Base-by-base conservation (phyloP, 129 eudicot species). In the Centella asiatica region DNA sequence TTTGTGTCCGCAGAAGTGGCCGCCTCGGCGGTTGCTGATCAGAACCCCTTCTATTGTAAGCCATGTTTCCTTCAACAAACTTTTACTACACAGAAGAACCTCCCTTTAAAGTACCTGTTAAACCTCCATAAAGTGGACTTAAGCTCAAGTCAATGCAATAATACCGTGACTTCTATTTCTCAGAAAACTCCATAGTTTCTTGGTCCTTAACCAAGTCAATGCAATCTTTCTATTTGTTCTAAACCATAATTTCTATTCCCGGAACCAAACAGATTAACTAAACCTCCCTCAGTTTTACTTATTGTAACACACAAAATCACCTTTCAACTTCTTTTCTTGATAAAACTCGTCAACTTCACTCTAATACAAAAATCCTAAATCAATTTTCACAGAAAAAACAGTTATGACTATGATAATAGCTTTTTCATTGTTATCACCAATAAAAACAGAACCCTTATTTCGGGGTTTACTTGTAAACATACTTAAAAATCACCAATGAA, bases 1-100 rank as follows among this genome's bases (percentile, higher is more conserved):
- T 82, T 67, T 85, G 95, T 48, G 97, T 85, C 59, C 82, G 75
- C 75, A 77, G 72, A 55, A 82, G 51, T 26, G 62, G 62, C 74
- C 77, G 76, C 67, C 83, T 73, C 34, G 77, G 85, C 14, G 75
- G 83, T 71, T 70, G 89, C 72, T 64, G 67, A 23, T 81, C 89
- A 20, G 84, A 60, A 64, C 85, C 86, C 68, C 77, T 72, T 47
- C 85, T 72, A 57, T 84, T 84, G 71, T 88, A 79, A 51, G 89
- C 86, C 96, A 84, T 88, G 55, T 62, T 62, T 47, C 26, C 40
- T 58, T 54, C 48, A 51, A 36, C 8, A 17, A 40, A 42, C 32
- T 32, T n/a, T 56, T 4, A 32, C 42, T 31, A 20, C 37, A 61
- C 40, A 65, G 54, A 53, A 28, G 22, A 19, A 11, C 18, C 29